Evolutionary conservation across 148 eudicot species (phyloP), one percentile per base, ranked within the genome.

Genomic region (Spergularia marina): DNA sequence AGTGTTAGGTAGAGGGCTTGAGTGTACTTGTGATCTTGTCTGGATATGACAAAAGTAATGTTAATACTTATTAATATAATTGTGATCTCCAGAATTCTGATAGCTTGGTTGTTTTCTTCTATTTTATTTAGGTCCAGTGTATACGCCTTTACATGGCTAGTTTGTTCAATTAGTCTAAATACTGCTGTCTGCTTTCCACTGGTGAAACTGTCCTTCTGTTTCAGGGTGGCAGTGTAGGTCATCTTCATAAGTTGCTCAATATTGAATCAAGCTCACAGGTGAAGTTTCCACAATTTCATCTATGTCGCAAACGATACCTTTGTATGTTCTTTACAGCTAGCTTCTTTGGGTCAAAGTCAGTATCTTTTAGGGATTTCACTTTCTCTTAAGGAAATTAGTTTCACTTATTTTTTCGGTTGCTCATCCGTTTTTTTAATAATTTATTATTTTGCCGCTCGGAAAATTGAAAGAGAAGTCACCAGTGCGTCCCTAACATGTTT

Each of bases 241-340:
- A 95, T 91, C 86, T 95, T 77, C 99, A 92, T 82, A 92, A 89
- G 79, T 79, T 95, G 63, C 89, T 95, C 54, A 71, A 85, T 66
- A 89, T 95, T 44, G 97, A 81, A 57, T 95, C 97, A 72, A 95
- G 98, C 76, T 87, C 99, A 59, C 99, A 95, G 99, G 99, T 95
- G 85, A 83, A 74, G 85, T 84, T 77, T 80, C 61, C 16, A 49
- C 12, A 15, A 53, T 74, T 5, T 14, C 4, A 10, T 69, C 60
- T 25, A 59, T 68, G 67, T 1, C 0, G 18, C 34, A 4, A 30
- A 30, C 36, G 4, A 30, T 30, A 30, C 36, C 36, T 30, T 30
- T 30, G 36, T 30, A 30, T 30, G 36, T 30, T 30, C 4, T 30
- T 30, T 30, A 30, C 15, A 25, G 6, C 66, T 20, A 30, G 66